Percentiles rank a stretch among this genome's conserved stretches.
Evolutionary conservation across 1,284 basidiomycete species (phyloP).

Genomic region (Sporisorium reilianum): DNA sequence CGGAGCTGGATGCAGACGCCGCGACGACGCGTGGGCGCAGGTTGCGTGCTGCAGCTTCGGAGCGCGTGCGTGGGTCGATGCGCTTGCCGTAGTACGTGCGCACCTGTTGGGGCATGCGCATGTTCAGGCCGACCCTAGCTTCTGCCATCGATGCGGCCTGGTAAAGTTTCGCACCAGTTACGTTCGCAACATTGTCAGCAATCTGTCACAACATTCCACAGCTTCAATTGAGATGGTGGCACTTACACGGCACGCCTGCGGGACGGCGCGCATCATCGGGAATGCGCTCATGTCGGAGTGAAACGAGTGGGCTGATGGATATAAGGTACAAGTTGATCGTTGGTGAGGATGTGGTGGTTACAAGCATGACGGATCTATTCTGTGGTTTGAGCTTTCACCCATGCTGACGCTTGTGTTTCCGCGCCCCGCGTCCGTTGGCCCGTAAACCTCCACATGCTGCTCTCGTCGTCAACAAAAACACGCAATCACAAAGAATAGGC

Average conservation of each 20-base stretch:
- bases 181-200: background rate
- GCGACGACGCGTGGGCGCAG: constrained; percentile 15
- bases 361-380: background rate
- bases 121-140: constrained; percentile 23
- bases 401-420: background rate
- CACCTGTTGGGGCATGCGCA: constrained; percentile 35
- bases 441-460: constrained; percentile 10
- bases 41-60: constrained; percentile 1
- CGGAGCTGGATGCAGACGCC: constrained; percentile 21
- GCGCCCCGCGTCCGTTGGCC: background rate
- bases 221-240: background rate
- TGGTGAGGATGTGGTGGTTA: background rate
- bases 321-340: background rate
- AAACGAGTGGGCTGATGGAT: background rate
- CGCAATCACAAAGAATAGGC: background rate
- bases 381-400: background rate
- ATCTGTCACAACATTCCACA: background rate
- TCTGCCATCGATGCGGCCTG: constrained; percentile 39
- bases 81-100: constrained; percentile 44
- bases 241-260: constrained; percentile 38
- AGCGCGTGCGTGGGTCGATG: constrained; percentile 27
- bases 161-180: background rate
- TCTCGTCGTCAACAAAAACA: background rate
- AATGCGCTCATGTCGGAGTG: constrained; percentile 24
- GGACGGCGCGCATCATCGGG: constrained; percentile 29